These are phyloP conservation scores for Cyclaneusma minus DNA, from an alignment of 2,329 filamentous ascomycete genomes.

Conservation along the genomic window DNA sequence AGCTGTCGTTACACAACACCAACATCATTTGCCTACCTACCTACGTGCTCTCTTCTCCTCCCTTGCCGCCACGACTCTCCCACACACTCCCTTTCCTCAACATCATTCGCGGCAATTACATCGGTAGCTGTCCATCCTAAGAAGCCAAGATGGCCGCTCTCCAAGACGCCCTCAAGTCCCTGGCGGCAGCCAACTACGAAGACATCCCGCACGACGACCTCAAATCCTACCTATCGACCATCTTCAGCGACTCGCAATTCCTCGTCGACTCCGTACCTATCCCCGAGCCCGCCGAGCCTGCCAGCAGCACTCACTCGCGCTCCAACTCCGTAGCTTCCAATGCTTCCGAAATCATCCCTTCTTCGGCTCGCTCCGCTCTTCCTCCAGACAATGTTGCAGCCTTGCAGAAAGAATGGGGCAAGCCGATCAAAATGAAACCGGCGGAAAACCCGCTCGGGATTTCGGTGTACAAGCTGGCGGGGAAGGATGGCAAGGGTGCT, in stretches of 20 bases:
- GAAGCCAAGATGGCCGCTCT: conserved; percentile 33
- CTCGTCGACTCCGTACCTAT: conserved; percentile 65
- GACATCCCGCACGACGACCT: conserved; percentile 30
- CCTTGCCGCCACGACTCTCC: background rate
- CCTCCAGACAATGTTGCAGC: conserved; percentile 33
- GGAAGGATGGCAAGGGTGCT: conserved; percentile 66
- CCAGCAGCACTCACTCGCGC: conserved; percentile 30
- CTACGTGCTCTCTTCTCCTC: background rate
- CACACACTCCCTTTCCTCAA: background rate
- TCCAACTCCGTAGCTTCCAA: conserved; percentile 29
- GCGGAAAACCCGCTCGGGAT: conserved; percentile 65
- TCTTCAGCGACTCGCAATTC: conserved; percentile 52
- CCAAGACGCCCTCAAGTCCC: conserved; percentile 40
- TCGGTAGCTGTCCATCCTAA: background rate
- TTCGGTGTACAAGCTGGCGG: conserved; percentile 62
- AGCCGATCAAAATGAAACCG: conserved; percentile 57
- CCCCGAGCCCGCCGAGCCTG: conserved; percentile 27
- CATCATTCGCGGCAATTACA: background rate
- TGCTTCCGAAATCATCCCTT: conserved; percentile 34
- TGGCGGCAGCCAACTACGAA: conserved; percentile 39
- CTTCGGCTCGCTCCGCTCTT: conserved; percentile 27
- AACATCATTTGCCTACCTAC: background rate
- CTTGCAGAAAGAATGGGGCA: conserved; percentile 72
- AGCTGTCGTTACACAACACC: no score
- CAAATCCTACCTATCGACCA: conserved; percentile 34